Evolutionary conservation across 176 grass and related monocot genomes (phyloP), one percentile per base, ranked within the genome.

Genomic region (Oryza nivara): DNA sequence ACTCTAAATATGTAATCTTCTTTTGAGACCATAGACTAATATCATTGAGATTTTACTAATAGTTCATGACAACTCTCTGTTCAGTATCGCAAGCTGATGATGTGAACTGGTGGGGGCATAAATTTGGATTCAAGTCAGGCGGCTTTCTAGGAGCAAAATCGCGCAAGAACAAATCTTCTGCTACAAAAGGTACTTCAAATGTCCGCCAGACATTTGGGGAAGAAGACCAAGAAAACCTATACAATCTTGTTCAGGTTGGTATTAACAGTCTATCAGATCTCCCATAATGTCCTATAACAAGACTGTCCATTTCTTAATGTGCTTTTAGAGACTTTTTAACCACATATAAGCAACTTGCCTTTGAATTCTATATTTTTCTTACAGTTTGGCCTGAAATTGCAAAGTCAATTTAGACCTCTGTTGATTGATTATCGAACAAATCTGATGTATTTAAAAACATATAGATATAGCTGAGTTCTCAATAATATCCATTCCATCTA

Each of bases 161-260:
- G 16, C 73, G 51, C 77, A 76, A 82, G 65, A 86, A 74, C 8
- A 98, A 90, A 94, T 93, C 80, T 73, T 82, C 72, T 68, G 44
- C 60, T 56, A 40, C 3, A 26, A 92, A 84, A 89, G 85, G 79
- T 84, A 34, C 68, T 72, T 72, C 70, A 69, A 80, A 88, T 83
- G 67, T 76, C 44, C 91, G 96, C 16, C 85, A 86, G 72, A 91
- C 88, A 67, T 99, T 99, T 85, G 91, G 65, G 0, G 96, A 99
- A 92, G 91, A 96, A 82, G 96, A 99, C 87, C 96, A 99, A 89
- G 96, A 96, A 86, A 95, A 96, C 83, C 73, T 99, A 16, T 96
- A 99, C 80, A 99, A 96, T 66, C 93, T 99, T 83, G 96, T 99
- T 68, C 96, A 99, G 93, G 96, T 96, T 88, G 11, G 74, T 92